Conservation (phyloP, 2,329 filamentous ascomycete genomes). For the Fusarium musae region DNA sequence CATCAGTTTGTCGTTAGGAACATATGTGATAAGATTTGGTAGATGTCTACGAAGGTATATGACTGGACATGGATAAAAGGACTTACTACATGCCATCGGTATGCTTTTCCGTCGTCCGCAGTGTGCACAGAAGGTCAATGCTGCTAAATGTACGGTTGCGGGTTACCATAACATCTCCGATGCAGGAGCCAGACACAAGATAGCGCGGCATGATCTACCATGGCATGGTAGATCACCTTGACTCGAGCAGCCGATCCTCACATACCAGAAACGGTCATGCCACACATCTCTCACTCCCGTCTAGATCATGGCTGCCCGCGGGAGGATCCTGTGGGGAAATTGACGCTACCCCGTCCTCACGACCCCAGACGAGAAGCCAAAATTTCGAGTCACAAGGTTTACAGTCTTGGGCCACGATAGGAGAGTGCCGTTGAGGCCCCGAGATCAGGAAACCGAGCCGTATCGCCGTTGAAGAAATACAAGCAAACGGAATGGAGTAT, state of each 20-base stretch:
- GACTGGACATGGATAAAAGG: neutral
- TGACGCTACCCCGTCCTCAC: slow-evolving; percentile 40
- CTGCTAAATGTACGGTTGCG: slow-evolving; percentile 1
- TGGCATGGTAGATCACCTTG: slow-evolving; percentile 21
- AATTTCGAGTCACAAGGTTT: slow-evolving; percentile 40
- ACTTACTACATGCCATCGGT: slow-evolving; percentile 10
- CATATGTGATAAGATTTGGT: slow-evolving; percentile 8
- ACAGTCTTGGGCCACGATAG: slow-evolving; percentile 40
- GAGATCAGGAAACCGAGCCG: slow-evolving; percentile 37
- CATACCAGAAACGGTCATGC: slow-evolving; percentile 12
- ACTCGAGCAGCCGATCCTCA: slow-evolving; percentile 34
- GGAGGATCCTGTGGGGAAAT: slow-evolving; percentile 43
- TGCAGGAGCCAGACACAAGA: slow-evolving; percentile 17
- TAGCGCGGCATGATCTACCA: slow-evolving; percentile 21
- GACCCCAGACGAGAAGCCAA: slow-evolving; percentile 34
- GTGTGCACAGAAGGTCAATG: neutral
- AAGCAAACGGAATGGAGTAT: slow-evolving; percentile 1
- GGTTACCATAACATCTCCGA: slow-evolving; percentile 16
- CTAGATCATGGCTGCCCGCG: slow-evolving; percentile 17
- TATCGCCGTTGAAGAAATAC: slow-evolving; percentile 4
- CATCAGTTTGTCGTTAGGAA: neutral
- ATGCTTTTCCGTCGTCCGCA: slow-evolving; percentile 1
- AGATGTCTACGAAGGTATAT: neutral
- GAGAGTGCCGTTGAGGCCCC: slow-evolving; percentile 12
- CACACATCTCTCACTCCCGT: slow-evolving; percentile 10